These are phyloP conservation scores for Macrophomina pseudophaseolina DNA, from an alignment of 2,329 filamentous ascomycete genomes.

Conservation along the genomic window DNA sequence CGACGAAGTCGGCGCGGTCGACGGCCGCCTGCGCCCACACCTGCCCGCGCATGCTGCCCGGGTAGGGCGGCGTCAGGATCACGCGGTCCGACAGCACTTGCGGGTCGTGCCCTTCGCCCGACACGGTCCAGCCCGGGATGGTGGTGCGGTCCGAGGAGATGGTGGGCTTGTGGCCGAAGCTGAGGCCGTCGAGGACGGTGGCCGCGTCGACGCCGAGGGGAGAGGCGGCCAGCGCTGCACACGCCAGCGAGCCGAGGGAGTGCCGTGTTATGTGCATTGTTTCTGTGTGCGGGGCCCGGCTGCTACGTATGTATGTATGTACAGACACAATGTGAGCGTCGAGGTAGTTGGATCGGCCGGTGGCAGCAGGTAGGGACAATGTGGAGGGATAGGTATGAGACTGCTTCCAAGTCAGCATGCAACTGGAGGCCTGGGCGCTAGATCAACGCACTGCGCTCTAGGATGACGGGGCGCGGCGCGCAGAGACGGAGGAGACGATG, in stretches of 20 bases:
- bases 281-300: slow-evolving; percentile 27
- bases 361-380: not conserved
- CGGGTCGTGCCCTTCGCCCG: slow-evolving; percentile 61
- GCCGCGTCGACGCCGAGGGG: slow-evolving; percentile 60
- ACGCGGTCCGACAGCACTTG: slow-evolving; percentile 83
- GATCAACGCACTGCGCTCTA: slow-evolving; percentile 29
- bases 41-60: slow-evolving; percentile 82
- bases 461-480: slow-evolving; percentile 7
- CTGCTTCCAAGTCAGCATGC: not conserved
- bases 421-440: slow-evolving; percentile 28
- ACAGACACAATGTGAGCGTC: slow-evolving; percentile 3
- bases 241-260: slow-evolving; percentile 48
- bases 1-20: slow-evolving; percentile 74
- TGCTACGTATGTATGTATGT: not conserved
- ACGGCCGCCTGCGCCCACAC: slow-evolving; percentile 73
- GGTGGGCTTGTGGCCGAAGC: slow-evolving; percentile 71
- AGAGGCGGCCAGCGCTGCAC: slow-evolving; percentile 53
- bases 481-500: slow-evolving; percentile 32
- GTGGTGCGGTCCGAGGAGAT: slow-evolving; percentile 66
- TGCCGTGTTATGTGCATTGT: slow-evolving; percentile 42
- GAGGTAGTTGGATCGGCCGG: not conserved
- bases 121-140: slow-evolving; percentile 62
- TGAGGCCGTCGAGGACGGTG: slow-evolving; percentile 72
- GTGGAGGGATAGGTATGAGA: not conserved
- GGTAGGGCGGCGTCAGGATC: slow-evolving; percentile 86